Evolutionary conservation across 495 filamentous ascomycete species (phyloP).

Genomic region (Haplographium delicatum): DNA sequence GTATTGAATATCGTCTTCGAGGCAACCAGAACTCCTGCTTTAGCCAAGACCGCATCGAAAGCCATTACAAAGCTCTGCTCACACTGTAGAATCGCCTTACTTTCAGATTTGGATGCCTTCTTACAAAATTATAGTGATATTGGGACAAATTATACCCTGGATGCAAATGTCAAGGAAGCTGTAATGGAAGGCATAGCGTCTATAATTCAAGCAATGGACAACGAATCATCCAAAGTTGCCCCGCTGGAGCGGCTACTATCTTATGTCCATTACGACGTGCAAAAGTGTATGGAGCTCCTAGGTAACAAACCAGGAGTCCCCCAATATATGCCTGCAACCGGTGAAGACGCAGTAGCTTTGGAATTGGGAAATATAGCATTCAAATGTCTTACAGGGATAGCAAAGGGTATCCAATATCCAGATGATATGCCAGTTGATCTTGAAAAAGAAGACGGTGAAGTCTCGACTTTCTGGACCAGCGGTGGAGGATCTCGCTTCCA

Average conservation of each 20-base stretch:
- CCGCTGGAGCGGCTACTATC: conserved; percentile 60
- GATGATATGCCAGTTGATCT: conserved; percentile 65
- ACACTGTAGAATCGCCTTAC: conserved; percentile 68
- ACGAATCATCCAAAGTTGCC: conserved; percentile 55
- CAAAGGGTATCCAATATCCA: conserved; percentile 70
- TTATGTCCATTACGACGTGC: conserved; percentile 59
- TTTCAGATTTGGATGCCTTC: conserved; percentile 67
- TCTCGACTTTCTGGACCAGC: conserved; percentile 55
- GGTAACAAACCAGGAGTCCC: background rate
- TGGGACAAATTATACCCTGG: conserved; percentile 51
- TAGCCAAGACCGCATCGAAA: conserved; percentile 68
- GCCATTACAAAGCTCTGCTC: conserved; percentile 78
- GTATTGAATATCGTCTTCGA: conserved; percentile 79
- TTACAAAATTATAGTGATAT: conserved; percentile 69
- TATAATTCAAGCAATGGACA: conserved; percentile 72
- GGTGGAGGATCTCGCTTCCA: conserved; percentile 51
- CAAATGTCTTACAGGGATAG: conserved; percentile 70
- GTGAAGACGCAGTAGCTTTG: conserved; percentile 7
- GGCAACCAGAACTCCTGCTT: conserved; percentile 58
- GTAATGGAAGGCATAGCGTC: conserved; percentile 79
- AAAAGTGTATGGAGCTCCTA: conserved; percentile 31
- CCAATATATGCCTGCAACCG: background rate
- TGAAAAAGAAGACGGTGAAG: conserved; percentile 37
- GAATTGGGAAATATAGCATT: conserved; percentile 59
- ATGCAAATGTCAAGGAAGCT: conserved; percentile 68